Base-by-base conservation (phyloP, 352 stramenopile genomes). In the Phytopythium montanum region DNA sequence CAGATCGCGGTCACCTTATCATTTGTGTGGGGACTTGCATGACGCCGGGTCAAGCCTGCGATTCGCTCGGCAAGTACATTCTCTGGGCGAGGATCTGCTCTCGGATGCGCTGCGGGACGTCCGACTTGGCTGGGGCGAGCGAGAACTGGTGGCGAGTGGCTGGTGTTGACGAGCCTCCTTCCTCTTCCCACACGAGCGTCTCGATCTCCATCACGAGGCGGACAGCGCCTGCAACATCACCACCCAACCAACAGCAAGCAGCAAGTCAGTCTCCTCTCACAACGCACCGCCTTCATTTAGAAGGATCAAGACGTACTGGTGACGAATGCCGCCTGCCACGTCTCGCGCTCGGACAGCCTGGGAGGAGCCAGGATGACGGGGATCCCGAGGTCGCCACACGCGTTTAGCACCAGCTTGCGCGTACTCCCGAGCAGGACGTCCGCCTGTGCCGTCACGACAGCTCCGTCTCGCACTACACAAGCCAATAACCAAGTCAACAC, bases 241-340 rank as follows among this genome's bases (percentile, higher is more conserved):
- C 29, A 25, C 9, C 3, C 14, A 29, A 16, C 16, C 49, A 39
- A 21, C 14, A 50, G 42, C 42, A 31, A 18, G 42, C 9, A 4
- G 19, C 42, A 2, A 2, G 23, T 50, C 21, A 50, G 42, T 4
- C 6, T 9, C 42, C 10, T 48, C 3, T 14, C 7, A 9, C 3
- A 10, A 48, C n/a, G 13, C n/a, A 7, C 41, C 16, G 14, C 3
- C n/a, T 9, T 31, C 9, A 9, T 29, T 31, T 19, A n/a, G 26
- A 56, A 6, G 9, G 3, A 14, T 5, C 4, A 38, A 19, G 8
- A 61, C 70, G 49, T 70, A 90, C 85, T 94, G 23, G 85, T 92
- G 34, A 90, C 66, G 50, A 94, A 94, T 0, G 85, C 82, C 4
- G 71, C 82, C 14, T 85, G 59, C 85, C 85, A 94, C 5, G 33